Evolutionary conservation across 1,284 basidiomycete species (phyloP), one percentile per base, ranked within the genome.

Genomic region (Mycena citricolor): DNA sequence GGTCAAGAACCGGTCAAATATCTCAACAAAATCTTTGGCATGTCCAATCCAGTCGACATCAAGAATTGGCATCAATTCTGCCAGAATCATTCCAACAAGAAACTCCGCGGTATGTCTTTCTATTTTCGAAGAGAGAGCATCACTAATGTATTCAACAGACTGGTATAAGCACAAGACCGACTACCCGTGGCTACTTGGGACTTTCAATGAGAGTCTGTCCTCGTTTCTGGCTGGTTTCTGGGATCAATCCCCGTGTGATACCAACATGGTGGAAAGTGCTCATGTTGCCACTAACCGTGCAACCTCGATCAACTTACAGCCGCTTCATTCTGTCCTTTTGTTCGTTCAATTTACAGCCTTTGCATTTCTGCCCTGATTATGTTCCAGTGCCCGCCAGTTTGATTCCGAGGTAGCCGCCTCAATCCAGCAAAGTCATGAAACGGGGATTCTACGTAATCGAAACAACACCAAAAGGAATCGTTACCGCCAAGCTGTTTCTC

Each of bases 181-280:
- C 2, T 41, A 46, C 13, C 39, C 44, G 10, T 46, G 44, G 44
- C 24, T 46, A 2, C 25, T 41, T 3, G 30, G 35, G 8, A 26
- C 38, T 2, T 42, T n/a, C 20, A 46, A 46, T 12, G 32, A 46
- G 28, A 40, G 14, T 17, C 39, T 46, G 1, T 46, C 39, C 4
- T n/a, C 19, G 6, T 40, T 46, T 31, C 39, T 39, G 12, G 7
- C 5, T 2, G 44, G 28, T 2, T 31, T 16, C 13, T 46, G 38
- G 44, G 17, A 24, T 13, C 31, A 34, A 3, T 22, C 44, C 3
- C 44, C 37, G 17, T 25, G 14, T 32, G 37, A 41, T 23, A 40
- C 44, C 4, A 46, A 46, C 17, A 37, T 46, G 3, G 44, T 45
- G 10, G 37, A 45, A 14, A 40, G 43, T 10, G 43, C 43, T 1